These are phyloP conservation scores for Penicillium roqueforti DNA, from an alignment of 495 filamentous ascomycete genomes.

Conservation along the genomic window DNA sequence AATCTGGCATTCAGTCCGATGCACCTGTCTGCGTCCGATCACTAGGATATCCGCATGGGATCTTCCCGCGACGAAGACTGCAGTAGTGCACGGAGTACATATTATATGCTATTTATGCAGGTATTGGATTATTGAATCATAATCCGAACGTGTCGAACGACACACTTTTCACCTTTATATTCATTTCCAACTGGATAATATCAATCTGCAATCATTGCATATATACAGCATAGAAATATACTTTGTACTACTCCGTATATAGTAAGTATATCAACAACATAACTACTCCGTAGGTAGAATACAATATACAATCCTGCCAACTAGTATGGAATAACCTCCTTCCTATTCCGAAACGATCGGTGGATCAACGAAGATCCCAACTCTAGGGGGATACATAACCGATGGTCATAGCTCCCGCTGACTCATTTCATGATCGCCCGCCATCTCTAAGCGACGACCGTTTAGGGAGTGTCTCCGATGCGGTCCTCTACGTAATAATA, in stretches of 20 bases:
- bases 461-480: constrained; percentile 25
- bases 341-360: constrained; percentile 25
- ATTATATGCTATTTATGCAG: background rate
- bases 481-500: constrained; percentile 6
- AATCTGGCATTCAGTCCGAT: constrained; percentile 11
- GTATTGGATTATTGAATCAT: background rate
- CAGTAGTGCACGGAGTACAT: background rate
- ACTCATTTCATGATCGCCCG: constrained; percentile 11
- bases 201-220: background rate
- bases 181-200: background rate
- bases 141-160: background rate
- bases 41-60: constrained; percentile 3
- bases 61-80: constrained; percentile 3
- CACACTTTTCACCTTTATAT: background rate
- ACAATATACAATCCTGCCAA: background rate
- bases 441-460: constrained; percentile 11
- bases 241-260: too few species aligned
- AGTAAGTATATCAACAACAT: too few species aligned
- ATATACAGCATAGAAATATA: background rate
- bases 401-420: constrained; percentile 32
- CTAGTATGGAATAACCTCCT: constrained; percentile 20
- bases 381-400: constrained; percentile 13
- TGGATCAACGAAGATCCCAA: constrained; percentile 17
- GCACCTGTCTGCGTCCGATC: constrained; percentile 6
- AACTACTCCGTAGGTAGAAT: too few species aligned